phyloP scores from a whole-genome alignment of 768 basidiomycete genomes.

The Mrakia frigida region DNA sequence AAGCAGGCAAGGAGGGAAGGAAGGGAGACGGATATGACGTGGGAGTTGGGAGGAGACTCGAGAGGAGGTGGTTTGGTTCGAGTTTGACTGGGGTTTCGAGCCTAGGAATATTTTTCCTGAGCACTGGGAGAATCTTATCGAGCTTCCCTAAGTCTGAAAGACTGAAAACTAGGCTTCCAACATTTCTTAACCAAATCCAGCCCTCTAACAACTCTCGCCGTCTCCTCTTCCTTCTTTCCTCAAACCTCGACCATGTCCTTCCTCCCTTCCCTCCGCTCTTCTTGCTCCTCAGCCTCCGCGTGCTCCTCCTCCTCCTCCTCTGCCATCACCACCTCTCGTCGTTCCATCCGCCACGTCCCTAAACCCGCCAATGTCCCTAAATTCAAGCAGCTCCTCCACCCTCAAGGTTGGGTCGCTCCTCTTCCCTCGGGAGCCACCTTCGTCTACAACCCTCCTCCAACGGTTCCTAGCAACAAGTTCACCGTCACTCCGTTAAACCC shows the following conservation, averaged over 20 bases:
- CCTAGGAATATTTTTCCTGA: too few species aligned
- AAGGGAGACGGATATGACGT: too few species aligned
- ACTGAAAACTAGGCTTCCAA: too few species aligned
- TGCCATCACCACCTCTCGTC: not conserved
- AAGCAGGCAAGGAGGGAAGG: too few species aligned
- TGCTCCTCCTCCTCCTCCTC: not conserved
- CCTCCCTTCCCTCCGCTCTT: not conserved
- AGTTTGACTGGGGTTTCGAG: too few species aligned
- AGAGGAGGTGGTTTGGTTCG: not conserved
- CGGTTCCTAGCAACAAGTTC: not conserved
- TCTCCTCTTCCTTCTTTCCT: not conserved
- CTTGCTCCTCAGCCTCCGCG: not conserved
- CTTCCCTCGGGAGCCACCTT: slow-evolving; percentile 9
- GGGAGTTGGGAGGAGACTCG: not conserved
- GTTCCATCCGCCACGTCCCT: not conserved
- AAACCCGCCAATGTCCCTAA: not conserved
- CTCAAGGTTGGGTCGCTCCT: not conserved
- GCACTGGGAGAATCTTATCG: too few species aligned
- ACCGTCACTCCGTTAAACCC: not conserved
- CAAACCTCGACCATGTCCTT: slow-evolving; percentile 8
- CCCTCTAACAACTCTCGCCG: too few species aligned
- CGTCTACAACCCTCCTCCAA: slow-evolving; percentile 20
- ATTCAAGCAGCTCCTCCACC: not conserved
- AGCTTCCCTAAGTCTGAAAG: too few species aligned
- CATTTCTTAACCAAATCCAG: too few species aligned